These are phyloP conservation scores for Chaetomiaceae sp. DNA, from an alignment of 2,329 filamentous ascomycete species.

Conservation along the genomic window DNA sequence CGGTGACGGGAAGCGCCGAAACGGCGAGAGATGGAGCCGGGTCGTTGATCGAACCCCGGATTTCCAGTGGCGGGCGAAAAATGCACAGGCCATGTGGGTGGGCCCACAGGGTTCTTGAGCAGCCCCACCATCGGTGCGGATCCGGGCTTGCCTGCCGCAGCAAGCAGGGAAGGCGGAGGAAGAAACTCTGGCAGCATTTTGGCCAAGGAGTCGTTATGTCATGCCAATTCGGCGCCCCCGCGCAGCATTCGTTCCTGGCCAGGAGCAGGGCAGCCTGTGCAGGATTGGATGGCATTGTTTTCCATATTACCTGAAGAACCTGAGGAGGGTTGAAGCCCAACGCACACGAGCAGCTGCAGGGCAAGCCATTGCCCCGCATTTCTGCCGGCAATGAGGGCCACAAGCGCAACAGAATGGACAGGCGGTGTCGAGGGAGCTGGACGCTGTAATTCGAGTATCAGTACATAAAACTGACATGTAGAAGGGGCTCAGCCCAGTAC, in stretches of 20 bases:
- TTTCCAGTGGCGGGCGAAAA: background rate
- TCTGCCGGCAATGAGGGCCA: background rate
- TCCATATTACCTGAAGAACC: too few relatives aligned
- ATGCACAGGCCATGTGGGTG: background rate
- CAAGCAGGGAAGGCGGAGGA: too few relatives aligned
- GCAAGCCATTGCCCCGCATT: background rate
- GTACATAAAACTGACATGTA: too few relatives aligned
- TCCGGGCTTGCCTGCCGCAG: too few relatives aligned
- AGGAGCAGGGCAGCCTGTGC: background rate
- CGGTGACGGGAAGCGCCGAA: too few relatives aligned
- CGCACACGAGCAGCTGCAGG: constrained; percentile 12
- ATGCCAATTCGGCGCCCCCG: background rate
- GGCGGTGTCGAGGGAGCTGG: background rate
- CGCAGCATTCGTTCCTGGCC: background rate
- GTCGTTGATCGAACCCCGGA: background rate
- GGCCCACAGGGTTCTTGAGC: too few relatives aligned
- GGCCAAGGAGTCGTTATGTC: too few relatives aligned
- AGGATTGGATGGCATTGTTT: background rate
- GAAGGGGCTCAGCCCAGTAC: too few relatives aligned
- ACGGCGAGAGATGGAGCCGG: too few relatives aligned
- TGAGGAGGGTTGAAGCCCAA: background rate
- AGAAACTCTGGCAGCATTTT: too few relatives aligned
- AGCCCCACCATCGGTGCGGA: too few relatives aligned
- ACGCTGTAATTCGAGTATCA: too few relatives aligned
- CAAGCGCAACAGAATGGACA: background rate